Percentiles rank a stretch among this genome's conserved stretches.
Conservation (phyloP, 129 eudicot genomes). For the carrot (Daucus carota) region DNA sequence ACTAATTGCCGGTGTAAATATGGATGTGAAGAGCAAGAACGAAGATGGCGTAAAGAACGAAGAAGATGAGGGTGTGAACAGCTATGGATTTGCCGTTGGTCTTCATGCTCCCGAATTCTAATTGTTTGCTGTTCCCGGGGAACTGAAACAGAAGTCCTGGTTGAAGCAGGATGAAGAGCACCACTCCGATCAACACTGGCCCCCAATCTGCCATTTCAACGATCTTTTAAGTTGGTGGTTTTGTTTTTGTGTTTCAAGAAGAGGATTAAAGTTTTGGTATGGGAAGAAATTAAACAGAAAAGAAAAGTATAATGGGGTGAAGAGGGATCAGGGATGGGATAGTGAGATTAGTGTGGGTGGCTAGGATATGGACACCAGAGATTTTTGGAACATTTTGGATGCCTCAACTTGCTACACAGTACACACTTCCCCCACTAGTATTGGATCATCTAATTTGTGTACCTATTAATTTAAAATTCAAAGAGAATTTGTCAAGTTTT, state of each 20-base stretch:
- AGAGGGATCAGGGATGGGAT: too few species aligned
- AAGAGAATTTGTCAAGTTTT: too few species aligned
- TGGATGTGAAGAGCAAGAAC: constrained; percentile 69
- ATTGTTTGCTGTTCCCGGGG: constrained; percentile 54
- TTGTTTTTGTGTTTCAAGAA: too few species aligned
- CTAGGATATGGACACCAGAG: background rate
- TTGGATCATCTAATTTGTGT: too few species aligned
- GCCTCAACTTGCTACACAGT: background rate
- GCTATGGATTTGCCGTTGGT: constrained; percentile 85
- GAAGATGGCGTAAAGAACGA: constrained; percentile 57
- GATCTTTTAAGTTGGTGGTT: too few species aligned
- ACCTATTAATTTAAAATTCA: too few species aligned
- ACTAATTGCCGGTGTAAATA: constrained; percentile 58
- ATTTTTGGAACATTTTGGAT: background rate
- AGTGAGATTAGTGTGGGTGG: background rate
- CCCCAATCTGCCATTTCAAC: constrained; percentile 84
- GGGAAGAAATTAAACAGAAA: too few species aligned
- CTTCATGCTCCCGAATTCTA: constrained; percentile 87
- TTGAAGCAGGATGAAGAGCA: constrained; percentile 63
- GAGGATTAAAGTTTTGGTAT: too few species aligned
- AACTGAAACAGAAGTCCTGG: constrained; percentile 83
- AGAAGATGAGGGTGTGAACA: constrained; percentile 78
- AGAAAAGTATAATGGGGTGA: too few species aligned
- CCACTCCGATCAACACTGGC: constrained; percentile 76
- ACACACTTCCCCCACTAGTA: too few species aligned